Evolutionary conservation across 441 rosid genomes (phyloP).

Genomic region (Euphorbia schlechtendalii): DNA sequence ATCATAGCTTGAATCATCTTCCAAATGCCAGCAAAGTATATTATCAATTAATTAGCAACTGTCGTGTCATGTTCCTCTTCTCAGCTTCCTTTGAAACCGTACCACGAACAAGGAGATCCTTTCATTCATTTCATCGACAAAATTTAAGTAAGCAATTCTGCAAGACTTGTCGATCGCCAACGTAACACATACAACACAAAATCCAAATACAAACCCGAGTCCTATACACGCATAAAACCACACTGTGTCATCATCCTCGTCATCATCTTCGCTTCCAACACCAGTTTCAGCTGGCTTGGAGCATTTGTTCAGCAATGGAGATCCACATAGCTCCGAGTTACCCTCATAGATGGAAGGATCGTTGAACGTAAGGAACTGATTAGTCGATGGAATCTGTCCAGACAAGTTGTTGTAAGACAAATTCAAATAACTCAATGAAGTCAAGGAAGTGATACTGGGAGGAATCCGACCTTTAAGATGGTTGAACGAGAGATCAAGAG

Average conservation of each 20-base stretch:
- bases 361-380: conserved; percentile 6
- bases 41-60: too few species aligned
- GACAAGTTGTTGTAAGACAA: conserved; percentile 20
- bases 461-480: conserved; percentile 21
- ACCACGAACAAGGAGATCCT: conserved; percentile 1
- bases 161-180: conserved; percentile 18
- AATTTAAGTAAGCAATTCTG: conserved; percentile 16
- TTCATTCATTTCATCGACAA: conserved; percentile 13
- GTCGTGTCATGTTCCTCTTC: neutral
- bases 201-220: conserved; percentile 16
- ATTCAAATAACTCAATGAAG: conserved; percentile 17
- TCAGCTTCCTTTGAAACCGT: conserved; percentile 9
- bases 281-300: neutral
- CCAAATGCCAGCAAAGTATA: too few species aligned
- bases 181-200: conserved; percentile 23
- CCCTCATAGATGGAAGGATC: conserved; percentile 10
- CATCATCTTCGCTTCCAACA: neutral
- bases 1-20: too few species aligned
- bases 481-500: conserved; percentile 19
- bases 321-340: neutral
- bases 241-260: neutral
- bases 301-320: conserved; percentile 8
- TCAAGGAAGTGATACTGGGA: conserved; percentile 16
- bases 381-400: conserved; percentile 19
- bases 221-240: conserved; percentile 16